Evolutionary conservation across 371 early-diverging fungal genomes (phyloP).

Genomic region (Mortierella sp.): DNA sequence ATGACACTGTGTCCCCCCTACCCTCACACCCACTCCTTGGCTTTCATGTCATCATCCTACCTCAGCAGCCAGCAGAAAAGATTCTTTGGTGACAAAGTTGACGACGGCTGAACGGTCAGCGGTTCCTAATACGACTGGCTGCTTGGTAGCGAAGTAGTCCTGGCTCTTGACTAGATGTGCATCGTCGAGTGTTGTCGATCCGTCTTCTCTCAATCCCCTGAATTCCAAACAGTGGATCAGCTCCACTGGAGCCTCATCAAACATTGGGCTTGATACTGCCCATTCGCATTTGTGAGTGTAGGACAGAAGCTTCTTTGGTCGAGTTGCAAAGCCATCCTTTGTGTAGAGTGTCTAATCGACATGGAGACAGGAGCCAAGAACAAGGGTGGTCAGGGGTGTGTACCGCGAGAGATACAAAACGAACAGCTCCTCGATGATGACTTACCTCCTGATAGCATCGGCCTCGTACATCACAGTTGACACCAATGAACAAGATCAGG

Average conservation of each 20-base stretch:
- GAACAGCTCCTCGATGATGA: no score
- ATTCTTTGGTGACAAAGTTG: constrained; percentile 71
- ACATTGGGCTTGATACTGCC: constrained; percentile 64
- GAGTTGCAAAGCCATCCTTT: constrained; percentile 68
- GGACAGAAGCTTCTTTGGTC: constrained; percentile 59
- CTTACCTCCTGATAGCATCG: constrained; percentile 64
- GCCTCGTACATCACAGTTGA: constrained; percentile 59
- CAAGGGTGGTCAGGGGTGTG: neutral
- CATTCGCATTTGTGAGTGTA: constrained; percentile 75
- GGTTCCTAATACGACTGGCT: constrained; percentile 60
- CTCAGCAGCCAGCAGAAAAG: constrained; percentile 76
- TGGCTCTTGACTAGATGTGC: constrained; percentile 69
- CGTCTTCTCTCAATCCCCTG: constrained; percentile 49
- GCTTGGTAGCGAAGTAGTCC: constrained; percentile 69
- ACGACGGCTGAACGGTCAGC: constrained; percentile 63
- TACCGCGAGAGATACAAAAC: no score
- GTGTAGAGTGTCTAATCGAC: constrained; percentile 73
- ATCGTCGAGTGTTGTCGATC: constrained; percentile 57
- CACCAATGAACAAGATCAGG: constrained; percentile 68
- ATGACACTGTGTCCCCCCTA: no score
- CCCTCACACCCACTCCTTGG: no score
- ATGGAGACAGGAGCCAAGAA: neutral
- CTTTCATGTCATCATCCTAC: constrained; percentile 47
- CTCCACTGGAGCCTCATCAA: constrained; percentile 63
- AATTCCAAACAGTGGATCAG: constrained; percentile 76